Evolutionary conservation across 2,329 filamentous ascomycete genomes (phyloP).

Genomic region (Colletotrichum chlorophyti): DNA sequence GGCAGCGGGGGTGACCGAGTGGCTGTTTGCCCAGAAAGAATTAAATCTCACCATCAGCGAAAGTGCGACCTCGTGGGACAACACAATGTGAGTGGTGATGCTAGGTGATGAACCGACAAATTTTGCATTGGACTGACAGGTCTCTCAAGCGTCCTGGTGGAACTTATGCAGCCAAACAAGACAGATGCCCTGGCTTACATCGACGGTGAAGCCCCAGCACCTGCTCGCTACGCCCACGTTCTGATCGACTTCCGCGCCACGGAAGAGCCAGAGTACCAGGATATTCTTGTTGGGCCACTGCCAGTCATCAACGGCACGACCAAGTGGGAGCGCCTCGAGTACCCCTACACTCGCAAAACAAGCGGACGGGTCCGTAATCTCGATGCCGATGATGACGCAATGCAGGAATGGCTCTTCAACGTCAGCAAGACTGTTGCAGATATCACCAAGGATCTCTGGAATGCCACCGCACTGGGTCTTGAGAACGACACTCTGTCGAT

Average conservation of each 20-base stretch:
- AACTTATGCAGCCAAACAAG: constrained; percentile 55
- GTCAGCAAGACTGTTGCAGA: constrained; percentile 39
- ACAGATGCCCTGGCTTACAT: constrained; percentile 53
- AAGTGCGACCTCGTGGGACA: constrained; percentile 44
- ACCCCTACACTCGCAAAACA: constrained; percentile 48
- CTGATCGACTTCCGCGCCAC: constrained; percentile 47
- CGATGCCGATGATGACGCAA: constrained; percentile 40
- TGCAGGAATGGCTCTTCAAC: constrained; percentile 42
- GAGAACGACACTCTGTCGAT: constrained; percentile 50
- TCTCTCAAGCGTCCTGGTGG: constrained; percentile 36
- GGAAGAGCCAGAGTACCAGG: constrained; percentile 44
- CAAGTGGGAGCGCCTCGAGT: constrained; percentile 46
- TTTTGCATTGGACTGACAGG: neutral
- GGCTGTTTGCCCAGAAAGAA: constrained; percentile 46
- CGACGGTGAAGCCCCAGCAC: constrained; percentile 43
- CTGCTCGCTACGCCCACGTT: constrained; percentile 51
- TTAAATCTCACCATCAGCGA: constrained; percentile 46
- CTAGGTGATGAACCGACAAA: neutral
- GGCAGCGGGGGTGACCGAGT: constrained; percentile 44
- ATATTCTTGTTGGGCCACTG: constrained; percentile 57
- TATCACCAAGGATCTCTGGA: constrained; percentile 52
- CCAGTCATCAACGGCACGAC: constrained; percentile 48
- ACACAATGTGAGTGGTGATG: constrained; percentile 37
- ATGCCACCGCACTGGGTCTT: constrained; percentile 41
- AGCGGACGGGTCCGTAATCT: constrained; percentile 46